Conservation (phyloP, 2,329 filamentous ascomycete genomes). For the Exophiala oligosperma region DNA sequence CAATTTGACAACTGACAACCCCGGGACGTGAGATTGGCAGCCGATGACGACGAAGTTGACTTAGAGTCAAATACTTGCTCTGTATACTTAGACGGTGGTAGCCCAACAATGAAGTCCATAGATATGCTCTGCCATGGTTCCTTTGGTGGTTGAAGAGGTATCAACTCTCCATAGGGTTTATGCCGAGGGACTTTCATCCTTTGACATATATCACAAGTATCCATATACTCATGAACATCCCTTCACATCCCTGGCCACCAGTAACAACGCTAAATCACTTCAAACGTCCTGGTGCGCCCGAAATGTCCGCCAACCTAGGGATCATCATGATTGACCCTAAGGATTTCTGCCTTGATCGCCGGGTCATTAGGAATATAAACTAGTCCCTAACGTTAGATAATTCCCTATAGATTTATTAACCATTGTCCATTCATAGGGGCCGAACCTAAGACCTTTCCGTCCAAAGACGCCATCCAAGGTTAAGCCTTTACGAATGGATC, state of each 20-base stretch:
- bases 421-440: too few species aligned
- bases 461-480: too few species aligned
- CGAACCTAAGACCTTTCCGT: too few species aligned
- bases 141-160: neutral
- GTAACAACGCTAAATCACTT: neutral
- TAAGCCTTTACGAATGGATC: too few species aligned
- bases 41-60: too few species aligned
- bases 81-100: neutral
- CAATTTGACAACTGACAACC: too few species aligned
- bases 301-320: neutral
- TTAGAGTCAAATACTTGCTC: conserved; percentile 9
- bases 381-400: too few species aligned
- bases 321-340: neutral
- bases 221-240: conserved; percentile 4
- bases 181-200: neutral
- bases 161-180: conserved; percentile 1
- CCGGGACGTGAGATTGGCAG: too few species aligned
- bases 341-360: neutral
- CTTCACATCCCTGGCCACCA: neutral
- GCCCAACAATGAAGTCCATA: conserved; percentile 10
- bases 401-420: too few species aligned
- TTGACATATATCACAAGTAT: conserved; percentile 1
- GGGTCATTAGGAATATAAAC: neutral
- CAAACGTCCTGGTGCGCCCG: neutral
- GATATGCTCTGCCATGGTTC: neutral